phyloP scores from a whole-genome alignment of 2,329 filamentous ascomycete genomes.

The Colletotrichum eremochloae region DNA sequence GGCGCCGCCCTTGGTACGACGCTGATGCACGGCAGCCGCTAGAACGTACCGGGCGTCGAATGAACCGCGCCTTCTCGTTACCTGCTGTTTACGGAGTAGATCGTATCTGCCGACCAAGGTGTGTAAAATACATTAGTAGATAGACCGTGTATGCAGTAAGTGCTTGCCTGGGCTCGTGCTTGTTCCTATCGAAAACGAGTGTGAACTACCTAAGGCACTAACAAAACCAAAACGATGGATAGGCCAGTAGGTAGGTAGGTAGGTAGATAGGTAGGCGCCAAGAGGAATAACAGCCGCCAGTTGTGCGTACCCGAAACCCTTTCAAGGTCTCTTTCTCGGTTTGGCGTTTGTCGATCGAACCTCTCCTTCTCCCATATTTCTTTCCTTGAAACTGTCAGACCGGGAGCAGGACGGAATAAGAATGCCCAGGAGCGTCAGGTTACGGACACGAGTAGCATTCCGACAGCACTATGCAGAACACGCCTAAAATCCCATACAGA shows the following conservation, averaged over 20 bases:
- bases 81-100: background rate
- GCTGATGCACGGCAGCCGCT: conserved; percentile 2
- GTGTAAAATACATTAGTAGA: too few relatives aligned
- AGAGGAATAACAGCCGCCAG: background rate
- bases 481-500: conserved; percentile 25
- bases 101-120: too few relatives aligned
- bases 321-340: background rate
- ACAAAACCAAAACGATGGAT: background rate
- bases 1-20: background rate
- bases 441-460: conserved; percentile 5
- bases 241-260: background rate
- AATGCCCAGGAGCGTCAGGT: conserved; percentile 24
- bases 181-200: background rate
- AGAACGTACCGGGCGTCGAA: background rate
- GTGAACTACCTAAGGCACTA: background rate
- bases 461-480: conserved; percentile 5
- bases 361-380: background rate
- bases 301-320: background rate
- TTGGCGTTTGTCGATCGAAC: conserved; percentile 15
- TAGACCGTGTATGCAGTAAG: background rate
- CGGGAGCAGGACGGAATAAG: conserved; percentile 23
- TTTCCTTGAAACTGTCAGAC: conserved; percentile 18
- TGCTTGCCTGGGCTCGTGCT: background rate
- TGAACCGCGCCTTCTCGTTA: background rate
- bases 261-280: background rate